Base-by-base conservation (phyloP, 2,329 filamentous ascomycete genomes). In the Pseudogymnoascus pannorum region DNA sequence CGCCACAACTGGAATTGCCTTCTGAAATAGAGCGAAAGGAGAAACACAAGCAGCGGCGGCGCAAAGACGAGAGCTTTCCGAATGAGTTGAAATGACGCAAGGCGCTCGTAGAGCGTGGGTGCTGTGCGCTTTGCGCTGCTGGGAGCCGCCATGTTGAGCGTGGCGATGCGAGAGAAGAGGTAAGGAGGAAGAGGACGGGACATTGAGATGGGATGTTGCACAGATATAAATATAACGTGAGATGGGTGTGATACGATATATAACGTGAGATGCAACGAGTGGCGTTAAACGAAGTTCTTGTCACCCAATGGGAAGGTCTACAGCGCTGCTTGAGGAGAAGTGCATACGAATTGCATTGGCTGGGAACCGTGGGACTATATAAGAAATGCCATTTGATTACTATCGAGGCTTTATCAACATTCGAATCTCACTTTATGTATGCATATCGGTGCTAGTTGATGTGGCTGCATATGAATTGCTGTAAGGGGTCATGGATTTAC, bases 1-100 rank as follows among this genome's bases (percentile, higher is more conserved):
- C 44, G 44, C 44, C 22, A 51, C 44, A 51, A 51, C 44, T 51
- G 44, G n/a, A 51, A 51, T 51, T 51, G 44, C 24, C 44, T 51
- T 51, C 44, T 29, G 22, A 51, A 51, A 51, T 51, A 51, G 14
- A 51, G 44, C 22, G 44, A 51, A 18, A 33, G 35, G 29, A 58
- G 54, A 14, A 58, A 36, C 54, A 58, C 54, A 58, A 58, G 26
- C 29, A 58, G 54, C 14, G 54, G 54, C 29, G 35, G 54, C 18
- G 54, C 54, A 12, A 33, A 36, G 16, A 58, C 31, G 29, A 58
- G 54, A 22, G 54, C 54, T 29, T 51, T 51, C 7, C 44, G 44
- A 24, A 51, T 29, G 44, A 51, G 14, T 51, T 51, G 24, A 12
- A 51, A 51, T 1, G 24, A 51, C 24, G 44, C 4, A 51, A 51